A percentile compares a stretch with the other conserved stretches of the same genome.
These are phyloP conservation scores for Thamnidium elegans DNA, from an alignment of 192 early-diverging fungal genomes.

Conservation along the genomic window DNA sequence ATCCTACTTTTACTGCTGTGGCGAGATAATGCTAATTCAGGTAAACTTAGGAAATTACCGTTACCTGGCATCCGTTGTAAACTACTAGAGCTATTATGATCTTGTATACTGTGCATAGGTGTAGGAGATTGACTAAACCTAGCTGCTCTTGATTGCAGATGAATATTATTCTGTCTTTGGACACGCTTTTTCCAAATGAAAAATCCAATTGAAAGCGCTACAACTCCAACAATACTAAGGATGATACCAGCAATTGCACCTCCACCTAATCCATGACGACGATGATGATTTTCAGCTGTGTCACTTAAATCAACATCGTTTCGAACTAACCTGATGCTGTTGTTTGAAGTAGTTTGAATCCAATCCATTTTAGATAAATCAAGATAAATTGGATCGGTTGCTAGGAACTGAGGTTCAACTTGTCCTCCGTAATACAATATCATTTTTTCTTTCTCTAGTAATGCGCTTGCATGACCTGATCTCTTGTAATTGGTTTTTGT, in stretches of 20 bases:
- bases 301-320: background rate
- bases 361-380: background rate
- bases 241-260: conserved; percentile 5
- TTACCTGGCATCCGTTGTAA: background rate
- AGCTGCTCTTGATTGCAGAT: conserved; percentile 1
- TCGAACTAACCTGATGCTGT: no score
- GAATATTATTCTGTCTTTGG: background rate
- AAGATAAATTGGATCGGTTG: background rate
- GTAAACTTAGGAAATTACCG: background rate
- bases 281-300: background rate
- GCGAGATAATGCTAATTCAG: conserved; percentile 1
- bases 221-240: background rate
- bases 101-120: background rate
- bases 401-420: no score
- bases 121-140: conserved; percentile 1
- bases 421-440: background rate
- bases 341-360: background rate
- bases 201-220: background rate
- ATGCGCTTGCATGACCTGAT: conserved; percentile 1
- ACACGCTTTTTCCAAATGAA: background rate
- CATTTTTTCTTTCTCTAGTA: background rate
- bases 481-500: background rate
- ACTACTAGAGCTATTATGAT: background rate
- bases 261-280: background rate
- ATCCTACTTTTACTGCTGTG: no score